Evolutionary conservation across 2,329 filamentous ascomycete genomes (phyloP), one percentile per base, ranked within the genome.

Genomic region (Fusarium sp.): DNA sequence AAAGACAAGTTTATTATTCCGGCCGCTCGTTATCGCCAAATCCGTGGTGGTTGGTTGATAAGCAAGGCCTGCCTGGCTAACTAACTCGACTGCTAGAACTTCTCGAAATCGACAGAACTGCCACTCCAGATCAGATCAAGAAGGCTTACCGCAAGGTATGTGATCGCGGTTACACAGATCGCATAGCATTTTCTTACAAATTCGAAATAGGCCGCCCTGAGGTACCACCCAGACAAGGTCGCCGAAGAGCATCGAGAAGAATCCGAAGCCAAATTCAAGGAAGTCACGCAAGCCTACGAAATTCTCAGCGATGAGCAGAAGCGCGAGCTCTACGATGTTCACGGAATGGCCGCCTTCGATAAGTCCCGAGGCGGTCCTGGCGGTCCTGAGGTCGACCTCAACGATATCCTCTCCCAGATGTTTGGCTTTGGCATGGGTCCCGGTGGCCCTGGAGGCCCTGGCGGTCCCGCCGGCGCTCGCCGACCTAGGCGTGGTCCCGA

Each of bases 291-390:
- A 84, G 96, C 96, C 77, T 99, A 99, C 86, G 96, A 99, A 81
- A 98, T 99, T 80, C 94, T 99, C 62, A 92, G 91, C 84, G 95
- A 99, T 87, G 95, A 98, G 72, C 91, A 98, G 70, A 98, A 97
- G 83, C 92, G 96, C 79, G 89, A 93, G 63, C 84, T 97, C 71
- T 99, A 99, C 86, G 96, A 99, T 80, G 91, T 91, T 71, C 94
- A 97, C 81, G 96, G 96, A 84, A 98, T 98, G 95, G 90, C 93
- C 47, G 96, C 95, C 66, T 98, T 99, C 80, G 95, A 98, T 80
- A 90, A 93, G 56, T 91, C 90, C 41, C 86, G 90, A 61, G 89
- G 90, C 65, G 91, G 92, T 59, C 86, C 86, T 79, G 90, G 89
- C 28, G 91, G 90, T 24, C 87, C 87, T n/a, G 93, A 91, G 44